Percentiles rank a stretch among this genome's conserved stretches.
phyloP scores from a whole-genome alignment of 495 filamentous ascomycete genomes.

The Physcia stellaris region DNA sequence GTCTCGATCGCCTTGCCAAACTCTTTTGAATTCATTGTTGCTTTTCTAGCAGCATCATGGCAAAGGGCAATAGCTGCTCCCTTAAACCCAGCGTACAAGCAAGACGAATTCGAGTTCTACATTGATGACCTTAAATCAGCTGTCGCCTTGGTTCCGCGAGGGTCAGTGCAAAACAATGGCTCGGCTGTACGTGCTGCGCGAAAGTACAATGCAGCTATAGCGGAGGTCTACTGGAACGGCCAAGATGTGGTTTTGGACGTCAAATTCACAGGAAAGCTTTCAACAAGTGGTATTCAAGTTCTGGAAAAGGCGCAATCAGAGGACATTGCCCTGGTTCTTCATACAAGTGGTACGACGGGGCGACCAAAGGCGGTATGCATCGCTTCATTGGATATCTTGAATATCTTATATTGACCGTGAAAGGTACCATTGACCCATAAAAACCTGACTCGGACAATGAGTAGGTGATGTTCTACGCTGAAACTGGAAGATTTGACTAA shows the following conservation, averaged over 20 bases:
- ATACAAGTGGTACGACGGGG: slow-evolving; percentile 70
- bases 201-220: slow-evolving; percentile 62
- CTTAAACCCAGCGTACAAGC: slow-evolving; percentile 71
- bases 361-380: slow-evolving; percentile 57
- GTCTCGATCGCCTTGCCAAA: slow-evolving; percentile 69
- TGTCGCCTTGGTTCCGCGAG: slow-evolving; percentile 55
- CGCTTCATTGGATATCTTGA: too few species aligned
- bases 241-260: slow-evolving; percentile 53
- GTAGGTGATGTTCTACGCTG: slow-evolving; percentile 24
- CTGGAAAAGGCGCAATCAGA: slow-evolving; percentile 35
- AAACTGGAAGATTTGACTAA: slow-evolving; percentile 4
- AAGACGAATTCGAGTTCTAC: slow-evolving; percentile 77
- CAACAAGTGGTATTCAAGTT: slow-evolving; percentile 23
- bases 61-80: slow-evolving; percentile 67
- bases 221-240: slow-evolving; percentile 63
- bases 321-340: slow-evolving; percentile 54
- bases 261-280: slow-evolving; percentile 46
- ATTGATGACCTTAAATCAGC: slow-evolving; percentile 66
- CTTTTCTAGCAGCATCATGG: slow-evolving; percentile 60
- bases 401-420: neutral
- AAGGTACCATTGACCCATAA: slow-evolving; percentile 63
- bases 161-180: slow-evolving; percentile 42
- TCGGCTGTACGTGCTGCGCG: slow-evolving; percentile 57
- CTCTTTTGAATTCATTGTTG: slow-evolving; percentile 64
- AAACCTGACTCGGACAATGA: slow-evolving; percentile 64